phyloP scores from a whole-genome alignment of 2,329 filamentous ascomycete genomes.

The Ophiostoma angusticollis region DNA sequence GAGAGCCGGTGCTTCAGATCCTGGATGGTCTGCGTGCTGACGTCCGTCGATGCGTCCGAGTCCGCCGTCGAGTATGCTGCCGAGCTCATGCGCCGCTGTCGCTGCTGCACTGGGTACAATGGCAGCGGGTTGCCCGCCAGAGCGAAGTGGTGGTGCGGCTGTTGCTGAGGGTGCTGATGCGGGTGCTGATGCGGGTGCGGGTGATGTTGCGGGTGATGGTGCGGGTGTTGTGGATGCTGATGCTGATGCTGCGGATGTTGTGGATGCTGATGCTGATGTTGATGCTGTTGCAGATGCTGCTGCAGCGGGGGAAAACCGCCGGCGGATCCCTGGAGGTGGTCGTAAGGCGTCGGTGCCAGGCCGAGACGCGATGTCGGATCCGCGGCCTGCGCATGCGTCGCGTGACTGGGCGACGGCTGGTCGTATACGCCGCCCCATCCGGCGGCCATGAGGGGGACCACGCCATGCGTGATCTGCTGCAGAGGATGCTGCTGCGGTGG shows the following conservation, averaged over 20 bases:
- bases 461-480: constrained; percentile 5
- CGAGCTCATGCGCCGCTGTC: constrained; percentile 10
- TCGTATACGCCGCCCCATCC: constrained; percentile 11
- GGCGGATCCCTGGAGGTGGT: constrained; percentile 4
- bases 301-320: constrained; percentile 4
- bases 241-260: constrained; percentile 2
- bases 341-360: constrained; percentile 7
- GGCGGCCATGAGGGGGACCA: constrained; percentile 4
- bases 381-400: constrained; percentile 1
- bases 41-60: constrained; percentile 14
- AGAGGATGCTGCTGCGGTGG: not conserved
- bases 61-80: constrained; percentile 11
- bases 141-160: constrained; percentile 1
- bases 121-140: constrained; percentile 8
- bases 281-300: constrained; percentile 4
- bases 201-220: not conserved
- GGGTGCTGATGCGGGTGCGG: constrained; percentile 3
- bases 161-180: constrained; percentile 2
- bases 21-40: constrained; percentile 16
- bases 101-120: constrained; percentile 7
- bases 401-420: no score
- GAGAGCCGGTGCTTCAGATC: constrained; percentile 25
- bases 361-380: constrained; percentile 5
- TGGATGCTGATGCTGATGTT: constrained; percentile 5
- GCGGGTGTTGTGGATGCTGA: not conserved